Percentiles rank a stretch among this genome's conserved stretches.
These are phyloP conservation scores for Phaeomoniella chlamydospora DNA, from an alignment of 2,329 filamentous ascomycete species.

Conservation along the genomic window DNA sequence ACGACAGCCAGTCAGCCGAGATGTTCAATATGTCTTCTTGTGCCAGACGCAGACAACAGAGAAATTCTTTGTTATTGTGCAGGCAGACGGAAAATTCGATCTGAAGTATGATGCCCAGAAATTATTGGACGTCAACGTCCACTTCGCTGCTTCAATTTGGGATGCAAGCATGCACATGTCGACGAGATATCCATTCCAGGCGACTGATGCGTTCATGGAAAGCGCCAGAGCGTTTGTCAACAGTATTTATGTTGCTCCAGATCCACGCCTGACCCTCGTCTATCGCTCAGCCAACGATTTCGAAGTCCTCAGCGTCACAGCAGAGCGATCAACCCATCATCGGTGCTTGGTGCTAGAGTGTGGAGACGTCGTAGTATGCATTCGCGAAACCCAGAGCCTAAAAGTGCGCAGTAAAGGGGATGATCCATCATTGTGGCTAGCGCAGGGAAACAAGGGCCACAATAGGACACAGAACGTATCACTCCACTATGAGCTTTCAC, in stretches of 20 bases:
- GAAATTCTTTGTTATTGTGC: constrained; percentile 17
- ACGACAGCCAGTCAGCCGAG: constrained; percentile 9
- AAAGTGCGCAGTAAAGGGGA: no score
- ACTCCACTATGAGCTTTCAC: constrained; percentile 24
- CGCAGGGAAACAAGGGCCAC: constrained; percentile 11
- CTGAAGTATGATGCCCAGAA: constrained; percentile 12
- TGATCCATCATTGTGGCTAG: no score
- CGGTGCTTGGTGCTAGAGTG: constrained; percentile 14
- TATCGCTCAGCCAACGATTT: constrained; percentile 5
- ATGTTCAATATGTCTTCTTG: constrained; percentile 22
- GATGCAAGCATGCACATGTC: neutral
- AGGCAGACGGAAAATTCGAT: constrained; percentile 16
- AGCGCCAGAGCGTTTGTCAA: neutral
- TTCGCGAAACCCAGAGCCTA: constrained; percentile 25
- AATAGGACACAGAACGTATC: constrained; percentile 18
- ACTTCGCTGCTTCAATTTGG: neutral
- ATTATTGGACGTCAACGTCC: constrained; percentile 15
- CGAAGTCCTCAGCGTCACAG: constrained; percentile 6
- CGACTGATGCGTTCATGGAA: neutral
- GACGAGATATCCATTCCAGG: neutral
- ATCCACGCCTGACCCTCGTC: neutral
- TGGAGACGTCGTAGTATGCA: constrained; percentile 11
- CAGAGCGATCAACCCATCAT: constrained; percentile 5
- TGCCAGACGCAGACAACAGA: constrained; percentile 18
- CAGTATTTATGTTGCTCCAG: neutral